Evolutionary conservation across 768 basidiomycete species (phyloP).

Genomic region (Cystobasidium onofrii): DNA sequence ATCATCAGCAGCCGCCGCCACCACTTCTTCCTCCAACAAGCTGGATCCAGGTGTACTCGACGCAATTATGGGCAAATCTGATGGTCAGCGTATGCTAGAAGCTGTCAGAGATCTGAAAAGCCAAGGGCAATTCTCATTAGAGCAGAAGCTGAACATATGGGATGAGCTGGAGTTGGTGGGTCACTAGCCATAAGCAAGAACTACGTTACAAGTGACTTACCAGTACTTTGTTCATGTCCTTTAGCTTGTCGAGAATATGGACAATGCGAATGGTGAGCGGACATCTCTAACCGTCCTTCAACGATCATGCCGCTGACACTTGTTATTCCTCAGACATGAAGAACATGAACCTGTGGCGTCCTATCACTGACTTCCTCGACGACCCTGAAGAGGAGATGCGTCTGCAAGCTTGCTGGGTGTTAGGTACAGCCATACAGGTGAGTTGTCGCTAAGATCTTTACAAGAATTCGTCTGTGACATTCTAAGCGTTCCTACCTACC

Average conservation of each 20-base stretch:
- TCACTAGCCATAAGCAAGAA: too few species aligned
- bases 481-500: neutral
- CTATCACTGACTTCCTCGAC: conserved; percentile 59
- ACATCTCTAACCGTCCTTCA: too few species aligned
- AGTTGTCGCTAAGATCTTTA: neutral
- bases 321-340: conserved; percentile 59
- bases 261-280: conserved; percentile 80
- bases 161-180: conserved; percentile 82
- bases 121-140: conserved; percentile 50
- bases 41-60: conserved; percentile 80
- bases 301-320: neutral
- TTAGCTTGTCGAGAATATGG: conserved; percentile 76
- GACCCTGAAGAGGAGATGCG: conserved; percentile 57
- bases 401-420: conserved; percentile 68
- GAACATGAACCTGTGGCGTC: conserved; percentile 69
- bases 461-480: too few species aligned
- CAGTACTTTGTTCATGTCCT: neutral
- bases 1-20: neutral
- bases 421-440: conserved; percentile 64
- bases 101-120: conserved; percentile 43
- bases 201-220: too few species aligned
- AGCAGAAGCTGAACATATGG: conserved; percentile 56
- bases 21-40: conserved; percentile 40
- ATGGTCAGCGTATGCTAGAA: conserved; percentile 69
- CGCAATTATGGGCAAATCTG: conserved; percentile 71